phyloP scores from a whole-genome alignment of 345 rosid genomes.

The Garcia nutans region DNA sequence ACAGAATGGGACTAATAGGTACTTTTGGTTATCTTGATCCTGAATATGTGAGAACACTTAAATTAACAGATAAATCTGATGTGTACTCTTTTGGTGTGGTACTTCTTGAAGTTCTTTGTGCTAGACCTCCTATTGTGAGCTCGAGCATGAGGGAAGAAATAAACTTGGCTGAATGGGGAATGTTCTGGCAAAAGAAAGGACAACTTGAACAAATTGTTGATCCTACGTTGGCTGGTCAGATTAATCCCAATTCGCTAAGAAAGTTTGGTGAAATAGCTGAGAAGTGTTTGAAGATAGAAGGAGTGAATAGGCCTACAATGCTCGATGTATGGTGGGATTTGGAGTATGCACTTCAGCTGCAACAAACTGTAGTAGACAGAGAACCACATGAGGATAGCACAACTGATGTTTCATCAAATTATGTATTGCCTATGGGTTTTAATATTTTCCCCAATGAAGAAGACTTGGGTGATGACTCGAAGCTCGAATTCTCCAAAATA shows the following conservation, averaged over 20 bases:
- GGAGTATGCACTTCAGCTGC: conserved; percentile 2
- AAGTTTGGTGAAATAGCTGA: conserved; percentile 4
- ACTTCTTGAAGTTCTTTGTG: not conserved
- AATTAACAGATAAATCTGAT: not conserved
- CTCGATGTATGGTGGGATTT: not conserved
- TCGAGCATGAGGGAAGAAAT: not conserved
- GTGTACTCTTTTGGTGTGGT: not conserved
- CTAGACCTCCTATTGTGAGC: not conserved
- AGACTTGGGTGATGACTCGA: not conserved
- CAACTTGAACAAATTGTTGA: not conserved
- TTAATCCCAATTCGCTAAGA: not conserved
- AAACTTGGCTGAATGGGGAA: not conserved
- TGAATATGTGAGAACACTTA: conserved; percentile 1
- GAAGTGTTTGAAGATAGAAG: not conserved
- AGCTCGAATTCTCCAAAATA: no score
- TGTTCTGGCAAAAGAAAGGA: not conserved
- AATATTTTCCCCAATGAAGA: not conserved
- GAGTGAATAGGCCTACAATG: conserved; percentile 6
- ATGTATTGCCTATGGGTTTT: not conserved
- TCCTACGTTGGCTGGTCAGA: not conserved
- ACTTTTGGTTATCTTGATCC: conserved; percentile 1
- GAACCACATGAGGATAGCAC: conserved; percentile 2
- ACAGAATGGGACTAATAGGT: not conserved
- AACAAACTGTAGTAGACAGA: not conserved
- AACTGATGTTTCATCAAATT: not conserved